Evolutionary conservation across 139 green algal genomes (phyloP), one percentile per base, ranked within the genome.

Genomic region (Bryopsis sp.): DNA sequence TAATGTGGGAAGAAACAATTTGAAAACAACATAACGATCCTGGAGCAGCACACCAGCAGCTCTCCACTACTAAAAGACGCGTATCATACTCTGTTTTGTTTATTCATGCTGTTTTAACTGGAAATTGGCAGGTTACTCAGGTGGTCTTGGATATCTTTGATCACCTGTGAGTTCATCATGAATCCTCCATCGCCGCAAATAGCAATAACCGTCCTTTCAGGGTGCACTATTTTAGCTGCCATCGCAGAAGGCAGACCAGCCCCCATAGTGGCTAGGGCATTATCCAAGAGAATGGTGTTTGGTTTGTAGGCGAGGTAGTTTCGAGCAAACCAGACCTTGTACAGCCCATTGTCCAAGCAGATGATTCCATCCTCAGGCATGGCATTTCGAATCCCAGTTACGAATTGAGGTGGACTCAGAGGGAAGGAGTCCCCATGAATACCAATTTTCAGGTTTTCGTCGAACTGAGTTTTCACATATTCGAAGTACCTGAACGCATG

Each of bases 321-420:
- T 4, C 76, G 46, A 35, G 76, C 76, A 67, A 81, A 81, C 47
- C 67, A 81, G 2, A 81, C 77, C 63, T 75, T 81, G 71, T 73
- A 78, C 1, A 78, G 43, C 3, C 75, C 76, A 60, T 81, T 81
- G 68, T 81, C 76, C 1, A 81, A 69, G 29, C 66, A 75, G 4
- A 72, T 36, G 8, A 78, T 76, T 37, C 47, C 37, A 57, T 81
- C 76, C 0, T 81, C 70, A 0, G 74, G 74, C 47, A 80, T 19
- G 5, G 48, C 50, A 33, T 67, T 34, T 15, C 74, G 61, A 36
- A 65, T 6, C 15, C 48, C 29, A 31, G 43, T 46, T 31, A 81
- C 67, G 22, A 81, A 28, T 33, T 68, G 58, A 1, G 77, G 76
- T n/a, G 67, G 74, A 11, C 33, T 39, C 43, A 81, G 73, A 35